phyloP scores from a whole-genome alignment of 192 early-diverging fungal genomes.

The Coemansia sp. region DNA sequence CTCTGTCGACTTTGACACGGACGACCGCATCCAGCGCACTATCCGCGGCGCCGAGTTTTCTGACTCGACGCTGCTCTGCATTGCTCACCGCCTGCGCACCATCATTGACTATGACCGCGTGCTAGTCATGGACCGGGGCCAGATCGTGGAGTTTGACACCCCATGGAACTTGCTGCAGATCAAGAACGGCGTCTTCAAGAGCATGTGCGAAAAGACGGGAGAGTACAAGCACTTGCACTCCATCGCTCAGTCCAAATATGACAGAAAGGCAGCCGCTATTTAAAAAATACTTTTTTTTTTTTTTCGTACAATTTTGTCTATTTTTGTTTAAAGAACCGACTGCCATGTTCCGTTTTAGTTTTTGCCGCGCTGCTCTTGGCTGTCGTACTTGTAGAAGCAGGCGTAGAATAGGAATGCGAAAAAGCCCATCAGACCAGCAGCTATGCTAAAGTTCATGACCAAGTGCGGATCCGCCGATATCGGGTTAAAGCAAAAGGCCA shows the following conservation, averaged over 20 bases:
- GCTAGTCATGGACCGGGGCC: conserved; percentile 70
- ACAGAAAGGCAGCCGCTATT: background rate
- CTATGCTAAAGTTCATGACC: conserved; percentile 23
- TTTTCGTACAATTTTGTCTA: background rate
- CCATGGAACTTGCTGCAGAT: conserved; percentile 61
- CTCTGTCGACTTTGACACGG: conserved; percentile 76
- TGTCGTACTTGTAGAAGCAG: conserved; percentile 33
- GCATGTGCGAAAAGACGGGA: conserved; percentile 77
- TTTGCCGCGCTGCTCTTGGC: background rate
- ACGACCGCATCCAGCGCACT: conserved; percentile 68
- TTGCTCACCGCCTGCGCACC: conserved; percentile 74
- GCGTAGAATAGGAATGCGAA: conserved; percentile 25
- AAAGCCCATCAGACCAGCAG: conserved; percentile 19
- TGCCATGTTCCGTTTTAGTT: background rate
- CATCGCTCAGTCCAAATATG: background rate
- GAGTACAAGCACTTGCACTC: conserved; percentile 67
- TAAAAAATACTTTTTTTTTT: background rate
- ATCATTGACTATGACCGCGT: conserved; percentile 73
- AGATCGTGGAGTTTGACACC: conserved; percentile 64
- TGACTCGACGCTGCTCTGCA: conserved; percentile 62
- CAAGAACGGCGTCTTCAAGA: conserved; percentile 50
- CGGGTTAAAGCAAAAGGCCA: conserved; percentile 60
- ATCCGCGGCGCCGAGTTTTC: conserved; percentile 60
- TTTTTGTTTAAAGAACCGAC: background rate
- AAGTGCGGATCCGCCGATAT: conserved; percentile 60